phyloP scores from a whole-genome alignment of 2,329 filamentous ascomycete genomes.

The Piedraia hortae region DNA sequence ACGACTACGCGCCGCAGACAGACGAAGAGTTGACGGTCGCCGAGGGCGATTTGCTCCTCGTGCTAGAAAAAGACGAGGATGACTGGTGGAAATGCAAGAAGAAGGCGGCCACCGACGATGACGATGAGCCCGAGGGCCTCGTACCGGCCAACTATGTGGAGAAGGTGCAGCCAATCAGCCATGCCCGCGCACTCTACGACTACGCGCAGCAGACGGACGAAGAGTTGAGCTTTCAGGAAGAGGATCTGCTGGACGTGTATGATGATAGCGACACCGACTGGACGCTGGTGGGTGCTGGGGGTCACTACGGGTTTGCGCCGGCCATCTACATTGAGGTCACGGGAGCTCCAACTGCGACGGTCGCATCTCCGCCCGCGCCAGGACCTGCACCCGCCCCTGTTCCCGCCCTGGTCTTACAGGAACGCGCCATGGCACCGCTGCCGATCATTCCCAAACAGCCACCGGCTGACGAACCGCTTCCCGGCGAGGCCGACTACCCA shows the following conservation, averaged over 20 bases:
- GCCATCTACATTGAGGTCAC: constrained; percentile 77
- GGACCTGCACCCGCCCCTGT: constrained; percentile 22
- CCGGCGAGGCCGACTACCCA: constrained; percentile 16
- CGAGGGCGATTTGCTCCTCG: constrained; percentile 71
- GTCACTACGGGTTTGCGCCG: constrained; percentile 80
- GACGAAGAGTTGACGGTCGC: constrained; percentile 61
- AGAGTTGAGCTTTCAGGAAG: constrained; percentile 85
- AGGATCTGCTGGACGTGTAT: constrained; percentile 56
- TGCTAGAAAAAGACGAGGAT: constrained; percentile 56
- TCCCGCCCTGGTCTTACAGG: constrained; percentile 10
- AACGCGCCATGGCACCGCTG: constrained; percentile 9
- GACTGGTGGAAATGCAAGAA: constrained; percentile 99
- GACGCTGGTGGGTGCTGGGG: constrained; percentile 67
- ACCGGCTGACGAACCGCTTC: constrained; percentile 12
- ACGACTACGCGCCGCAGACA: constrained; percentile 73
- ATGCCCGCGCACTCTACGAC: constrained; percentile 87
- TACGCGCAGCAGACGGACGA: constrained; percentile 94
- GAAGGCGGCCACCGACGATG: constrained; percentile 50
- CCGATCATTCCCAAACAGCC: constrained; percentile 15
- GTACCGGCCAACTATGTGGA: constrained; percentile 90
- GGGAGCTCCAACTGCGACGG: constrained; percentile 15
- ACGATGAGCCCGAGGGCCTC: constrained; percentile 71
- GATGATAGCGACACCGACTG: constrained; percentile 85
- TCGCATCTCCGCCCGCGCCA: constrained; percentile 19
- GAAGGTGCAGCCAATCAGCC: constrained; percentile 39